phyloP scores from a whole-genome alignment of 148 eudicot genomes.

The Rhododendron mucronatum region DNA sequence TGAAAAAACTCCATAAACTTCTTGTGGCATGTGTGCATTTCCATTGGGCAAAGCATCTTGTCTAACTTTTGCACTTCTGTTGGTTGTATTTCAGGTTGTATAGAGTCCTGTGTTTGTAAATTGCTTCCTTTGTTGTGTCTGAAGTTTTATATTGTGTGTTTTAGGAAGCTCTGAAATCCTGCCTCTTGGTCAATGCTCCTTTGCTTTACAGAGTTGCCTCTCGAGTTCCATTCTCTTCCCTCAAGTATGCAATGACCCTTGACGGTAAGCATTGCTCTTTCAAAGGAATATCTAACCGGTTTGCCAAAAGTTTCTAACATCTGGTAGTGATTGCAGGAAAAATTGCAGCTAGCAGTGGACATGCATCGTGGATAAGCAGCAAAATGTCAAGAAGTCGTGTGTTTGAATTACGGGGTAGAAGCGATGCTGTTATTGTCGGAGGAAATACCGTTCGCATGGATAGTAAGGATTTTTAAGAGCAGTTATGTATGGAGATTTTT shows the following conservation, averaged over 20 bases:
- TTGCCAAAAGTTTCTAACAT: background rate
- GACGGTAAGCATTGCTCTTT: constrained; percentile 54
- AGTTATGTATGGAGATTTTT: constrained; percentile 18
- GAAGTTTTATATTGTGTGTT: constrained; percentile 1
- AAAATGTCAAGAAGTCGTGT: constrained; percentile 71
- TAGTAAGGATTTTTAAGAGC: constrained; percentile 54
- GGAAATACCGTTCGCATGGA: constrained; percentile 96
- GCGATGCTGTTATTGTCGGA: constrained; percentile 95
- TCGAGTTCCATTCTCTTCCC: constrained; percentile 80
- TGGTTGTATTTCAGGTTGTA: background rate
- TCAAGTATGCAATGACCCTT: constrained; percentile 98
- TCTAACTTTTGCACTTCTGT: background rate
- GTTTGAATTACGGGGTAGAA: constrained; percentile 87
- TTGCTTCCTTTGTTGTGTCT: background rate
- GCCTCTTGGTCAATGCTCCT: constrained; percentile 93
- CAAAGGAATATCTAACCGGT: background rate
- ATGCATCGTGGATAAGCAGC: constrained; percentile 96
- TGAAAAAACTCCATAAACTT: background rate
- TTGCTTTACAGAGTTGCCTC: constrained; percentile 81
- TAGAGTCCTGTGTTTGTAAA: background rate
- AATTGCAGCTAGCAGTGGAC: constrained; percentile 87
- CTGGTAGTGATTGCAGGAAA: constrained; percentile 52
- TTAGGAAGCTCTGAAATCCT: constrained; percentile 81
- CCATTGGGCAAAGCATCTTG: background rate
- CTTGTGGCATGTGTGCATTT: background rate